These are phyloP conservation scores for Fusarium temperatum DNA, from an alignment of 2,329 filamentous ascomycete genomes.

Conservation along the genomic window DNA sequence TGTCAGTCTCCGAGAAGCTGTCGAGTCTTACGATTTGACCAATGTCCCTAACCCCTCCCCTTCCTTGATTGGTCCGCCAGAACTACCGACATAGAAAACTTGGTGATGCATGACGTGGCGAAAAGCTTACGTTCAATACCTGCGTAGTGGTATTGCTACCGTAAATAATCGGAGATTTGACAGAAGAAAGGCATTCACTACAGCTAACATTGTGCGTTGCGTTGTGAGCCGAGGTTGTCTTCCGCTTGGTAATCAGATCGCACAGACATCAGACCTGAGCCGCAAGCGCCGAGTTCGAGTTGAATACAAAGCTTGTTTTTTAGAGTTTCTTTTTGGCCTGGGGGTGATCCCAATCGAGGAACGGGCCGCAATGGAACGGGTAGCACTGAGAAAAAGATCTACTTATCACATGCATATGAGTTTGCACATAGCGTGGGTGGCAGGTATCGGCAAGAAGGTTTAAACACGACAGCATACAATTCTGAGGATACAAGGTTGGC, in stretches of 20 bases:
- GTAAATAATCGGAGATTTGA: not conserved
- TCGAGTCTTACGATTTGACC: not conserved
- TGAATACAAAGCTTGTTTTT: too few relatives aligned
- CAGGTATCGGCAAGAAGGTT: not conserved
- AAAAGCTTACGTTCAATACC: fast-evolving
- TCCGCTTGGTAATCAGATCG: too few relatives aligned
- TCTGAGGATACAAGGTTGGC: not conserved
- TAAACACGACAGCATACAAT: not conserved
- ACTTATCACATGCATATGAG: not conserved
- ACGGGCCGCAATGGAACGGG: not conserved
- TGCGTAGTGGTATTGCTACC: fast-evolving
- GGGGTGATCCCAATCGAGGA: too few relatives aligned
- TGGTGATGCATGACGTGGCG: not conserved
- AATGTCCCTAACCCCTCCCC: fast-evolving
- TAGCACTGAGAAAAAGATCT: not conserved
- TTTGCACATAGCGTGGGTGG: not conserved
- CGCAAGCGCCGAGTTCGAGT: too few relatives aligned
- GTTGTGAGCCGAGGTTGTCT: not conserved
- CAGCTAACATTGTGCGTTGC: fast-evolving
- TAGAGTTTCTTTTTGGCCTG: too few relatives aligned
- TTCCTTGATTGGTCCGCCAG: not conserved
- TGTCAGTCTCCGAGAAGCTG: not conserved
- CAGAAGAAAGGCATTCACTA: not conserved
- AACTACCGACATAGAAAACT: not conserved
- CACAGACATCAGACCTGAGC: too few relatives aligned